Evolutionary conservation across 1,284 basidiomycete species (phyloP), one percentile per base, ranked within the genome.

Genomic region (Cutaneotrichosporon spelunceum): DNA sequence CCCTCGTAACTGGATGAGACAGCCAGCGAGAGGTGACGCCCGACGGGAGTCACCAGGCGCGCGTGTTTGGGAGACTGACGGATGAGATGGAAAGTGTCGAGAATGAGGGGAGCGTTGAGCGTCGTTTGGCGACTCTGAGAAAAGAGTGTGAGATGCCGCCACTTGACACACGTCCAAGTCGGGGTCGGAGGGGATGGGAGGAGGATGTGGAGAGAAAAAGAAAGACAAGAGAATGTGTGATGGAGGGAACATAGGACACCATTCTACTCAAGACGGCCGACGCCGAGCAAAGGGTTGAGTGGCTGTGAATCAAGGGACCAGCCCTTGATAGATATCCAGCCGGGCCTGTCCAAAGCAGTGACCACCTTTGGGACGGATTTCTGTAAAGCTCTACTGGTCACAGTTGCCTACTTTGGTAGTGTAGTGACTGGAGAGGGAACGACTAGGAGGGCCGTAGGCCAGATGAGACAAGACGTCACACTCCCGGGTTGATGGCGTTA

Each of bases 341-440:
- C 27, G 48, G 48, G 14, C 48, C 26, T n/a, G 48, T 27, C 26
- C 19, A n/a, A 30, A 16, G 27, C 48, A 50, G 48, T 50, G 29
- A 50, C 48, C 48, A 50, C 48, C 48, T 30, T 50, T 30, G 48
- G 48, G 30, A 27, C 26, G 26, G n/a, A 50, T 30, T 50, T 47
- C 23, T 26, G 23, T 26, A 47, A 47, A n/a, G 11, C 45, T 24
- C 45, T 13, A 47, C 45, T 10, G 11, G 45, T 30, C 19, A 30
- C 48, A 30, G 26, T 30, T 50, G 48, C 48, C 26, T 8, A 19
- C 27, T 50, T 30, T 29, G 48, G 27, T 19, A 50, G 26, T 19
- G 48, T 19, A 50, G 48, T 27, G 48, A 27, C 26, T 29, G 13
- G 45, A 47, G 45, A 47, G 23, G 16, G 45, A 14, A 24, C 4